Conservation (phyloP, 345 rosid genomes). For the Fremontodendron californicum region DNA sequence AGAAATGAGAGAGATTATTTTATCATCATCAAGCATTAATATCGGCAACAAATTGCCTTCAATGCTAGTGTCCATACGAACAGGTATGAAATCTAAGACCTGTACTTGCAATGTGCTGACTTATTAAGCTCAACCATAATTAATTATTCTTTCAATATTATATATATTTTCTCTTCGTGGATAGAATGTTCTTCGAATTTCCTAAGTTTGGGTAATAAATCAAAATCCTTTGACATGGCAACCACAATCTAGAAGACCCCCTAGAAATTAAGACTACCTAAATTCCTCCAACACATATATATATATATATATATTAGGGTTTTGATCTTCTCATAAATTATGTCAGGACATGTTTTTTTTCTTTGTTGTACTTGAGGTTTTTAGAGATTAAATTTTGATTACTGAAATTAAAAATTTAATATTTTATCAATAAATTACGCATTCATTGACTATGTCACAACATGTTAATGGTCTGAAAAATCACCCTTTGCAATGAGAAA, state of each 20-base stretch:
- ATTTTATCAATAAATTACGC: too few relatives aligned
- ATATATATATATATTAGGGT: background rate
- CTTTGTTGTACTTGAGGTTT: too few relatives aligned
- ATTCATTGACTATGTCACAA: background rate
- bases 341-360: background rate
- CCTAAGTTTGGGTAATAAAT: background rate
- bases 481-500: background rate
- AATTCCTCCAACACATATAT: background rate
- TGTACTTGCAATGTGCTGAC: background rate
- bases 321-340: background rate
- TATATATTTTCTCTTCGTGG: background rate
- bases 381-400: too few relatives aligned
- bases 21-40: background rate
- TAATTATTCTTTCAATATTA: background rate
- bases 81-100: background rate
- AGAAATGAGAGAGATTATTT: too few relatives aligned
- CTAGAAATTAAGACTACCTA: background rate
- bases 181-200: background rate
- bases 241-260: slow-evolving; percentile 4
- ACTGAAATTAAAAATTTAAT: too few relatives aligned
- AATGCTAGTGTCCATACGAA: background rate
- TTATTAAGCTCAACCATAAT: background rate
- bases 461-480: background rate
- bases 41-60: background rate
- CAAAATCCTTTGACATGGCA: background rate